A percentile compares a stretch with the other conserved stretches of the same genome.
phyloP scores from a whole-genome alignment of 2,329 filamentous ascomycete genomes.

The Penicillium sp. region DNA sequence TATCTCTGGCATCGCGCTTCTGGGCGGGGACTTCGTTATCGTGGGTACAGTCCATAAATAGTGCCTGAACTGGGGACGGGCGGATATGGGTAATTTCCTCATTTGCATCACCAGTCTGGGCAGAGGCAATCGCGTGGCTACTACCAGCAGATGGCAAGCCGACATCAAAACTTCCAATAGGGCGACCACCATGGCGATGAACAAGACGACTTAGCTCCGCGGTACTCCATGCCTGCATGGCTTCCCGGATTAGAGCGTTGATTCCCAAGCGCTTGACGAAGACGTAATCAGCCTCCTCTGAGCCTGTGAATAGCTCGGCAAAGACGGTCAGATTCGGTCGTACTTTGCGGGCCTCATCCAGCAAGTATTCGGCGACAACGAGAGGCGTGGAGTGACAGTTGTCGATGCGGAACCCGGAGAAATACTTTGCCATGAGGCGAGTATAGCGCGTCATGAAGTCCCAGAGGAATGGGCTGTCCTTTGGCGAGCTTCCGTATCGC shows the following conservation, averaged over 20 bases:
- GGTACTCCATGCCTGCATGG: constrained; percentile 98
- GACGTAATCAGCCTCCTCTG: constrained; percentile 91
- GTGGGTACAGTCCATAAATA: constrained; percentile 99
- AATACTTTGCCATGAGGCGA: constrained; percentile 87
- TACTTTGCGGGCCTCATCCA: constrained; percentile 87
- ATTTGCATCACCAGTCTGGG: constrained; percentile 30
- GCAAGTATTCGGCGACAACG: constrained; percentile 88
- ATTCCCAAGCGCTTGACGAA: constrained; percentile 92
- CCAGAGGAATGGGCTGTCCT: constrained; percentile 93
- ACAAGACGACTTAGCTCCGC: constrained; percentile 88
- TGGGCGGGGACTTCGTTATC: constrained; percentile 96
- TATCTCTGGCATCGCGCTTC: constrained; percentile 91
- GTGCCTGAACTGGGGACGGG: constrained; percentile 81
- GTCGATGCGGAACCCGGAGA: constrained; percentile 92
- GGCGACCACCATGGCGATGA: constrained; percentile 86
- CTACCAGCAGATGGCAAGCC: constrained; percentile 73
- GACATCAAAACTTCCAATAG: constrained; percentile 96
- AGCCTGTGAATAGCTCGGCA: constrained; percentile 92
- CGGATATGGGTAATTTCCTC: constrained; percentile 79
- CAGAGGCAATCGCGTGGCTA: constrained; percentile 37
- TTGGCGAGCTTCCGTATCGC: constrained; percentile 73
- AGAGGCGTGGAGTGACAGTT: constrained; percentile 97
- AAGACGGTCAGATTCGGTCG: constrained; percentile 87
- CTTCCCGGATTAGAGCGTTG: constrained; percentile 88
- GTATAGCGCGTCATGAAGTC: constrained; percentile 94